Evolutionary conservation across 805 yeast genomes (phyloP).

Genomic region (Nakazawaea pomicola): DNA sequence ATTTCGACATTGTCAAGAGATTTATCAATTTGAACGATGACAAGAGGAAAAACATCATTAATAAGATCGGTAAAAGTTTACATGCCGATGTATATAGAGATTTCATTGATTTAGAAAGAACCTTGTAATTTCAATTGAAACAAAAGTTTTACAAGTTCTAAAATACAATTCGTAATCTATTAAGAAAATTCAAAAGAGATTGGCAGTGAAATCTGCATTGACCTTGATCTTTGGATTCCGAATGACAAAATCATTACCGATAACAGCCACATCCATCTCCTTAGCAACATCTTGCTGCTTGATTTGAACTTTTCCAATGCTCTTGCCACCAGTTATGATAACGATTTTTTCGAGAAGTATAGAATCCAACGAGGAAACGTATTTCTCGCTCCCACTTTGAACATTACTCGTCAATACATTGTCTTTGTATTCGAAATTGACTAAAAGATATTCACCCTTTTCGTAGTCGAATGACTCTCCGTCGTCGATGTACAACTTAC

Average conservation of each 20-base stretch:
- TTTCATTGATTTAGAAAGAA: slow-evolving; percentile 47
- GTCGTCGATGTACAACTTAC: slow-evolving; percentile 71
- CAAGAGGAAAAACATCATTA: slow-evolving; percentile 46
- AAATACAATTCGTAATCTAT: too few species aligned
- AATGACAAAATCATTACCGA: too few species aligned
- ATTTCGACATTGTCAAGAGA: slow-evolving; percentile 49
- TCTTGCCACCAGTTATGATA: slow-evolving; percentile 33
- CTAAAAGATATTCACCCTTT: slow-evolving; percentile 43
- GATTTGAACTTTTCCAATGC: slow-evolving; percentile 21
- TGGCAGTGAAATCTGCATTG: too few species aligned
- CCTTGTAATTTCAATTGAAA: slow-evolving; percentile 3
- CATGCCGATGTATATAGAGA: slow-evolving; percentile 66
- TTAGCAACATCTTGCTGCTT: slow-evolving; percentile 49
- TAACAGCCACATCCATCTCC: too few species aligned
- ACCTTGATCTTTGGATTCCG: too few species aligned
- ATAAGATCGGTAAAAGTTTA: slow-evolving; percentile 54
- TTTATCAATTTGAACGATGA: slow-evolving; percentile 55
- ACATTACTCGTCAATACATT: slow-evolving; percentile 27
- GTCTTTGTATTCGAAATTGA: slow-evolving; percentile 35
- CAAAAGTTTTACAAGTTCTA: too few species aligned
- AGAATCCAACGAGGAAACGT: slow-evolving; percentile 22
- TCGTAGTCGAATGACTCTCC: slow-evolving; percentile 64
- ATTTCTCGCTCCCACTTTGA: slow-evolving; percentile 18
- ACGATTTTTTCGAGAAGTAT: slow-evolving; percentile 52
- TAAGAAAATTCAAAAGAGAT: neutral